Base-by-base conservation (phyloP, 805 yeast genomes). In the Saccharomycopsis lassenensis region DNA sequence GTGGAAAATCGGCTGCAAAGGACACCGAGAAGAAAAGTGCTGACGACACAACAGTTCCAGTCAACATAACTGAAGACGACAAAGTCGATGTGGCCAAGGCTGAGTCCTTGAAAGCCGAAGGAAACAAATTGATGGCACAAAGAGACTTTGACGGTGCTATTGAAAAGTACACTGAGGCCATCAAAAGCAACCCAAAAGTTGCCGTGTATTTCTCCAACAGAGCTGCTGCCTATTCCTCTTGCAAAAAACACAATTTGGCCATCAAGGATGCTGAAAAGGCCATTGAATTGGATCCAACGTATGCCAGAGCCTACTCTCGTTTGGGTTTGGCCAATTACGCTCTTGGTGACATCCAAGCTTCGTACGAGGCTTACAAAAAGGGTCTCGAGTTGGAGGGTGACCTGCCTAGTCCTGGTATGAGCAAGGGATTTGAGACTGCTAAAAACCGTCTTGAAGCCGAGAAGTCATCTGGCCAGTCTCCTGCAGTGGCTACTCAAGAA, bases 291-390 rank as follows among this genome's bases (percentile, higher is more conserved):
- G 86, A 89, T 53, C 80, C 95, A 36, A 50, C 63, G 5, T 91
- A 84, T 50, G 76, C 95, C 22, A 87, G 89, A 64, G 95, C 94
- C 7, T 91, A 86, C 68, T 83, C 95, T 4, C 78, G 98, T 58
- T 66, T 91, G 48, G 98, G 97, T 2, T 74, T 87, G 49, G 97
- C 98, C 4, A 75, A 79, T 54, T 89, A 79, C 57, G 94, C 95
- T n/a, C 65, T 81, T 41, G 94, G 94, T n/a, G 89, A 87, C 54
- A 77, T 89, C 41, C 76, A 81, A 58, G 94, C 80, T 35, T 73
- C 98, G 8, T 65, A 86, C 65, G 80, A 85, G 32, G 96, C 97
- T 20, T 91, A 91, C 61, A 77, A 82, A 59, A 69, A 67, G 46
- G 98, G 95, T 26, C 59, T 91, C 47, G 86, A 82, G 40, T 73